phyloP scores from a whole-genome alignment of 2,329 filamentous ascomycete genomes.

The Fusarium sp. region DNA sequence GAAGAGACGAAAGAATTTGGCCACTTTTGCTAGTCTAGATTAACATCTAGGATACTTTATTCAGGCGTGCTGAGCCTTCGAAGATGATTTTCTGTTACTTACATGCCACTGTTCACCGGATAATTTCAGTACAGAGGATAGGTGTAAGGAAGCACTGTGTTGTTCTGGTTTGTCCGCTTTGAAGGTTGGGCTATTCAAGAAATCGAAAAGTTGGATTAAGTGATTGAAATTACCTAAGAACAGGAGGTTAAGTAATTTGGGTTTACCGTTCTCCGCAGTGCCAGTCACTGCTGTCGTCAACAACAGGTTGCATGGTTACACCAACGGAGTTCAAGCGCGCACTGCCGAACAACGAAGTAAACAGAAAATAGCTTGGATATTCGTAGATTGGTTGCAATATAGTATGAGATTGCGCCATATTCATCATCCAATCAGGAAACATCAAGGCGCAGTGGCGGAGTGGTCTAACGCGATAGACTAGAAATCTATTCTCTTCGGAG shows the following conservation, averaged over 20 bases:
- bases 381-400: rapidly evolving
- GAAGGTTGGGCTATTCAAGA: too few relatives aligned
- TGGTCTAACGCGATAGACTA: constrained; percentile 7
- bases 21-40: neutral
- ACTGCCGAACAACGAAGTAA: neutral
- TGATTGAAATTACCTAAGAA: neutral
- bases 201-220: too few relatives aligned
- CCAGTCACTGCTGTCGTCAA: neutral
- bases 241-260: too few relatives aligned
- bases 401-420: rapidly evolving
- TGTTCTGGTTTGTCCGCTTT: too few relatives aligned
- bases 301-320: neutral
- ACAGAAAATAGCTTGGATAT: neutral
- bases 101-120: neutral
- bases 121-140: too few relatives aligned
- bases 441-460: constrained; percentile 1
- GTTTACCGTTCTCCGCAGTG: neutral
- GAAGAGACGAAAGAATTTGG: neutral
- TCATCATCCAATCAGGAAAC: neutral
- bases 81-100: neutral
- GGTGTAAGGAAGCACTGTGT: too few relatives aligned
- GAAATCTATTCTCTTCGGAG: constrained; percentile 15
- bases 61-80: rapidly evolving
- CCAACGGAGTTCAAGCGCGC: neutral
- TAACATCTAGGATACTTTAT: rapidly evolving